Percentiles rank a stretch among this genome's conserved stretches.
phyloP scores from a whole-genome alignment of 2,329 filamentous ascomycete genomes.

The Monosporascus sp. region DNA sequence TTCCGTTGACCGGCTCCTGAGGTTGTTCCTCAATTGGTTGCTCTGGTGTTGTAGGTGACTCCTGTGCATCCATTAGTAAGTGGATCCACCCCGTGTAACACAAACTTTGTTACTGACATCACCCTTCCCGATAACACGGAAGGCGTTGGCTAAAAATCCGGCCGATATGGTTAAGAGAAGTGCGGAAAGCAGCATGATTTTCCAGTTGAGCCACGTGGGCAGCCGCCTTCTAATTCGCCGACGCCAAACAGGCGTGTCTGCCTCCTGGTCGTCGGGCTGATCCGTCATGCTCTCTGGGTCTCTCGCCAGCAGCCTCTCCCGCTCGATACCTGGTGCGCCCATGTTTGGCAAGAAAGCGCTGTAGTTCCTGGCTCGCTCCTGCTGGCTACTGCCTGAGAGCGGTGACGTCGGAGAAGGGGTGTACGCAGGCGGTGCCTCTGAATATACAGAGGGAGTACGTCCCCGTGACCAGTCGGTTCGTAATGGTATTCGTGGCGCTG shows the following conservation, averaged over 20 bases:
- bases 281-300: slow-evolving; percentile 43
- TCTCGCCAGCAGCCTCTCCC: slow-evolving; percentile 34
- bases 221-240: slow-evolving; percentile 20
- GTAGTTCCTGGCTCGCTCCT: slow-evolving; percentile 29
- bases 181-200: slow-evolving; percentile 19
- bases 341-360: slow-evolving; percentile 39
- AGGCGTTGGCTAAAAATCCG: slow-evolving; percentile 24
- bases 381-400: slow-evolving; percentile 8
- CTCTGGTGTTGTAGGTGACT: slow-evolving; percentile 14
- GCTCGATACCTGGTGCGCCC: slow-evolving; percentile 36
- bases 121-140: slow-evolving; percentile 18
- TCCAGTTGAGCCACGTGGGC: slow-evolving; percentile 24
- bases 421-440: slow-evolving; percentile 45
- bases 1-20: slow-evolving; percentile 5
- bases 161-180: slow-evolving; percentile 24
- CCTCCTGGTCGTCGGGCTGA: slow-evolving; percentile 21
- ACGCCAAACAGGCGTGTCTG: slow-evolving; percentile 14
- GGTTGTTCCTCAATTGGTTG: slow-evolving; percentile 8
- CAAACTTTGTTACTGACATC: slow-evolving; percentile 6
- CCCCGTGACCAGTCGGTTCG: slow-evolving; percentile 10
- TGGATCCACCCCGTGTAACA: not conserved
- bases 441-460: slow-evolving; percentile 25
- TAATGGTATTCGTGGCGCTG: slow-evolving; percentile 17
- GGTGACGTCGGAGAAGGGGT: slow-evolving; percentile 32
- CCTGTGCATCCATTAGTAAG: slow-evolving; percentile 8